phyloP scores from a whole-genome alignment of 176 grass and related monocot species.

The Eremochloa ophiuroides region DNA sequence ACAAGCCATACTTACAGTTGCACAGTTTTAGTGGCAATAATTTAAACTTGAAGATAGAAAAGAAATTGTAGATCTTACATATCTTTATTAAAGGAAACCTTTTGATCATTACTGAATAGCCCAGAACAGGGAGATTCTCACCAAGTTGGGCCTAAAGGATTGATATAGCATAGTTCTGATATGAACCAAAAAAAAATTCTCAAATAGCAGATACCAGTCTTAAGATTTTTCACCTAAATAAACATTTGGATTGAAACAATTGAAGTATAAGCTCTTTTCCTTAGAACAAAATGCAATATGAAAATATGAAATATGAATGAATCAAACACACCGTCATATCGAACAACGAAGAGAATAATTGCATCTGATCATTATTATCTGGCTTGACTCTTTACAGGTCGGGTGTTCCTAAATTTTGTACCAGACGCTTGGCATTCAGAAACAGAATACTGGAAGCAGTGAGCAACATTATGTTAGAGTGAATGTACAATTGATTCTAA shows the following conservation, averaged over 20 bases:
- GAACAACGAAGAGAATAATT: slow-evolving; percentile 10
- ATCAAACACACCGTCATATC: background rate
- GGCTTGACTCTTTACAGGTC: background rate
- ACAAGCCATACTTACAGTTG: slow-evolving; percentile 41
- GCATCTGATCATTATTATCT: slow-evolving; percentile 4
- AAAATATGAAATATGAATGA: slow-evolving; percentile 15
- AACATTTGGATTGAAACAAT: slow-evolving; percentile 18
- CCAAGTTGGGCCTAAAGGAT: slow-evolving; percentile 28
- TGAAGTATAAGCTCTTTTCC: slow-evolving; percentile 5
- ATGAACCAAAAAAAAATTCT: slow-evolving; percentile 19
- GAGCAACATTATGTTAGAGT: background rate
- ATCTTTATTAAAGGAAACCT: slow-evolving; percentile 36
- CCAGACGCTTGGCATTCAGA: slow-evolving; percentile 7
- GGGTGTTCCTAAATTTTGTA: background rate
- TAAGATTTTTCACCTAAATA: slow-evolving; percentile 42
- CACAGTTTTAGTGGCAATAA: slow-evolving; percentile 44
- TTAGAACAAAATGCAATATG: background rate
- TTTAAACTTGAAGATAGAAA: slow-evolving; percentile 47
- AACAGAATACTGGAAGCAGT: slow-evolving; percentile 1
- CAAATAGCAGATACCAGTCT: slow-evolving; percentile 24
- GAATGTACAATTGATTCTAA: background rate
- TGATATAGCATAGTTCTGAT: slow-evolving; percentile 24
- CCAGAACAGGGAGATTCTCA: slow-evolving; percentile 56
- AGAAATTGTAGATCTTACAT: slow-evolving; percentile 34
- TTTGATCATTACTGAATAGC: slow-evolving; percentile 32